Evolutionary conservation across 495 filamentous ascomycete genomes (phyloP).

Genomic region (Daldinia loculata): DNA sequence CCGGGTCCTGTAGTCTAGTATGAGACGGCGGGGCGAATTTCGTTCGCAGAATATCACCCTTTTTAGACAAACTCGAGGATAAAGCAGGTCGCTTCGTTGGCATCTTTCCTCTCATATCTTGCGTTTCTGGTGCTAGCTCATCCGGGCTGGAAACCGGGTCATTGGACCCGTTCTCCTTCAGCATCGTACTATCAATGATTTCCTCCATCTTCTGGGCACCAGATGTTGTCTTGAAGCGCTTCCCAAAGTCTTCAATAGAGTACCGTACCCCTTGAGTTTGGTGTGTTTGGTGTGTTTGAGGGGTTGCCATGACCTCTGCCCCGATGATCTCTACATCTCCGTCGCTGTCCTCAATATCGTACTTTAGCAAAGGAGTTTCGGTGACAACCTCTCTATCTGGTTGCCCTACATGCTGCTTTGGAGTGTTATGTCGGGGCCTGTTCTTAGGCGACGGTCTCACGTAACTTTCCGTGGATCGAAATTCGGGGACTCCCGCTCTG

Average conservation of each 20-base stretch:
- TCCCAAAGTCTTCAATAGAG: constrained; percentile 3
- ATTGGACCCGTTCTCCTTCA: background rate
- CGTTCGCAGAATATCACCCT: constrained; percentile 32
- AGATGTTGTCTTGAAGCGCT: constrained; percentile 10
- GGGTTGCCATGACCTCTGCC: background rate
- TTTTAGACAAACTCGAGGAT: constrained; percentile 40
- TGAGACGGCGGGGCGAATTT: constrained; percentile 20
- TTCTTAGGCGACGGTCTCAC: constrained; percentile 17
- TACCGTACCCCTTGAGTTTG: background rate
- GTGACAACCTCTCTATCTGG: background rate
- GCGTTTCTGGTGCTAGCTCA: constrained; percentile 23
- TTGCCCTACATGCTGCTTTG: background rate
- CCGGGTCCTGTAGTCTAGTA: constrained; percentile 1
- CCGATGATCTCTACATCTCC: constrained; percentile 27
- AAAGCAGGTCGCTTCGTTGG: constrained; percentile 17
- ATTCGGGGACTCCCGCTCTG: constrained; percentile 37
- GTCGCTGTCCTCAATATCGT: constrained; percentile 21
- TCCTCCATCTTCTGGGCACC: constrained; percentile 5
- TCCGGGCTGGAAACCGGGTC: constrained; percentile 30
- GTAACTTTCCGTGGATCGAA: constrained; percentile 19
- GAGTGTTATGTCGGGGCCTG: constrained; percentile 1
- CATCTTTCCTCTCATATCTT: constrained; percentile 20
- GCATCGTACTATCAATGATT: constrained; percentile 22
- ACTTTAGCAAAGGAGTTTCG: background rate
- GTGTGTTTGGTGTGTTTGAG: background rate